Evolutionary conservation across 2,329 filamentous ascomycete genomes (phyloP), one percentile per base, ranked within the genome.

Genomic region (Dothiorella sarmentorum): DNA sequence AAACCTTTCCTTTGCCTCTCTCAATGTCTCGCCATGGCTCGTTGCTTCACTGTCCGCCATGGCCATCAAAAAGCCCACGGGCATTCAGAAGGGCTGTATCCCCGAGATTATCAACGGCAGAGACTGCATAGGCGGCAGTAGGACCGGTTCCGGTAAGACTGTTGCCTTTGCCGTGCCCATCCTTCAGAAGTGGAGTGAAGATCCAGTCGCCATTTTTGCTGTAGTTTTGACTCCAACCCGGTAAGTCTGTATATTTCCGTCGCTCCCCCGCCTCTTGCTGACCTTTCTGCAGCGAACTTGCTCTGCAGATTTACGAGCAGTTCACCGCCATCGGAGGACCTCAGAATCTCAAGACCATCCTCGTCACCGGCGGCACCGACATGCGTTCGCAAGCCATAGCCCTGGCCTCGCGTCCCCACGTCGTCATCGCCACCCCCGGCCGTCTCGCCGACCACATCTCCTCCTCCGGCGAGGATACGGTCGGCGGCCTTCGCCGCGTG

Each of bases 141-240:
- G 91, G 62, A 99, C 94, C 0, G 94, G 94, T 79, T 97, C 93
- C 11, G 94, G 94, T 75, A 99, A 99, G 78, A 99, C 94, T 3
- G 87, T 97, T 42, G 92, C 94, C 1, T 99, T 99, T 73, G 90
- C 93, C 1, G 91, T 92, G 9, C 94, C 94, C 0, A 96, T 99
- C 61, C 78, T 99, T 63, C 93, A 97, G 71, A 88, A 88, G 73
- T 97, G 92, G 91, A 86, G 93, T 2, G 84, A 91, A 69, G 92
- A 99, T 76, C 94, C 94, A 0, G 87, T 88, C 60, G 94, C 91
- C 42, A 93, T 97, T 66, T 99, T 90, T 73, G 93, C 85, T 2
- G 78, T 99, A 5, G 84, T 99, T 13, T 76, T 99, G 68, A 99
- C 94, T 7, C 92, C 91, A 18, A 96, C 91, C 6, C 83, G 88